A percentile compares a stretch with the other conserved stretches of the same genome.
Conservation (phyloP, 1,284 basidiomycete genomes). For the Volvariella volvacea region DNA sequence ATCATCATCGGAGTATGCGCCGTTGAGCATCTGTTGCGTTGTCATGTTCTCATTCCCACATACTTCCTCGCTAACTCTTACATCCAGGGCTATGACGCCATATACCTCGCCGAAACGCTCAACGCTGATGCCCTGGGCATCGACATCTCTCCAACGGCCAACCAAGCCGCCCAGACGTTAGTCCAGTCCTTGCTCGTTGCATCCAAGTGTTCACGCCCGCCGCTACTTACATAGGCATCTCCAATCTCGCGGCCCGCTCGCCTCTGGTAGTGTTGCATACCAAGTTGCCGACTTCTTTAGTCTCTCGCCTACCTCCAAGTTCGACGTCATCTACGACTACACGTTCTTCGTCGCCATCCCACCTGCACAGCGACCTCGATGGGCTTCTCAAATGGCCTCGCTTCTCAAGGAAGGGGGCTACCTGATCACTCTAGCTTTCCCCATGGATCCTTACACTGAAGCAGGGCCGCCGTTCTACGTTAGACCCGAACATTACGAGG, state of each 20-base stretch:
- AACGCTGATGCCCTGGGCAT: constrained; percentile 44
- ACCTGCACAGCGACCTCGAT: constrained; percentile 43
- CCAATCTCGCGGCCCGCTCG: constrained; percentile 7
- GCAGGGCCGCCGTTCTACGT: constrained; percentile 61
- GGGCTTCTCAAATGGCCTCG: constrained; percentile 51
- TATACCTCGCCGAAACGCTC: constrained; percentile 43
- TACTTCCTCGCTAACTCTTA: too few species aligned
- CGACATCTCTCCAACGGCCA: constrained; percentile 52
- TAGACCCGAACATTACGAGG: constrained; percentile 47
- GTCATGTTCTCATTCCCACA: too few species aligned
- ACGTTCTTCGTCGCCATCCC: constrained; percentile 75
- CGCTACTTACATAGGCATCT: constrained; percentile 6
- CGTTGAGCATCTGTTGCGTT: too few species aligned
- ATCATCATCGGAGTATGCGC: too few species aligned
- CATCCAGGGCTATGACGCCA: constrained; percentile 59
- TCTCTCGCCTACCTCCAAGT: constrained; percentile 31
- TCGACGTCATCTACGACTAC: constrained; percentile 61
- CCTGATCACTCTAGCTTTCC: constrained; percentile 55
- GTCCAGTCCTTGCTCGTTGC: constrained; percentile 9
- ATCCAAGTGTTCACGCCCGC: not conserved
- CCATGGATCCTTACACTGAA: constrained; percentile 30
- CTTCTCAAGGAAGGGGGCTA: constrained; percentile 54
- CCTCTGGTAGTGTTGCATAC: constrained; percentile 26
- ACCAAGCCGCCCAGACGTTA: constrained; percentile 44
- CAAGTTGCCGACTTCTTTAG: constrained; percentile 49